Conservation (phyloP, 2,329 filamentous ascomycete genomes). For the Claviceps spartinae region DNA sequence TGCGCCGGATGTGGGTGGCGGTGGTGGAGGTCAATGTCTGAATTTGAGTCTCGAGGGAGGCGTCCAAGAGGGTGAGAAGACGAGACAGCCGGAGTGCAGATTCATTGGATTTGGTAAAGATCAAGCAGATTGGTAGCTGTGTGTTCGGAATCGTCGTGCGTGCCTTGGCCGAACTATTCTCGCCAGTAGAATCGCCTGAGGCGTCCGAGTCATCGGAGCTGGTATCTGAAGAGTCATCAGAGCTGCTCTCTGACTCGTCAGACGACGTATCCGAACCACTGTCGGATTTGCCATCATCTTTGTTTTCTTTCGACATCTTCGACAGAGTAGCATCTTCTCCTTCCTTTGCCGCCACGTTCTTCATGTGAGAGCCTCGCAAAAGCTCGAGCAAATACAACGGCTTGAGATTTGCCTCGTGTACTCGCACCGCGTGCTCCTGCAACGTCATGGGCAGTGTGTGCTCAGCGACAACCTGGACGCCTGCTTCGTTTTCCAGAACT, state of each 20-base stretch:
- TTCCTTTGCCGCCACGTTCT: conserved; percentile 8
- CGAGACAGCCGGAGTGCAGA: conserved; percentile 75
- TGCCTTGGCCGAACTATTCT: too few species aligned
- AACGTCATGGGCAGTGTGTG: conserved; percentile 48
- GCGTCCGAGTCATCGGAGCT: conserved; percentile 20
- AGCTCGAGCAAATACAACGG: conserved; percentile 76
- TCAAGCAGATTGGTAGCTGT: conserved; percentile 41
- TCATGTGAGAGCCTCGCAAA: conserved; percentile 43
- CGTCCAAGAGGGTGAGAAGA: conserved; percentile 55
- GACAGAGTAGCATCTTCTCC: neutral
- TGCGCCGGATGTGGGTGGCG: conserved; percentile 55
- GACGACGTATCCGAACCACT: conserved; percentile 6
- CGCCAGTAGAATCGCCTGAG: conserved; percentile 12
- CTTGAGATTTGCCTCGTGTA: conserved; percentile 57
- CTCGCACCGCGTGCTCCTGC: conserved; percentile 51
- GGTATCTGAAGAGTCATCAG: conserved; percentile 21
- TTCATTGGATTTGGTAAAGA: conserved; percentile 89
- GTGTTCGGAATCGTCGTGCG: conserved; percentile 6
- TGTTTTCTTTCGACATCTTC: neutral
- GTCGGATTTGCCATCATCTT: neutral
- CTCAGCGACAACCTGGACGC: conserved; percentile 30
- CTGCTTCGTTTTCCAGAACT: conserved; percentile 49
- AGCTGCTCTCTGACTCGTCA: conserved; percentile 12
- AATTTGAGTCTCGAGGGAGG: conserved; percentile 40
- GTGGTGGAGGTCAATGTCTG: conserved; percentile 67